phyloP scores from a whole-genome alignment of 202 grass and related monocot species.

The Schoenoplectus triqueter region DNA sequence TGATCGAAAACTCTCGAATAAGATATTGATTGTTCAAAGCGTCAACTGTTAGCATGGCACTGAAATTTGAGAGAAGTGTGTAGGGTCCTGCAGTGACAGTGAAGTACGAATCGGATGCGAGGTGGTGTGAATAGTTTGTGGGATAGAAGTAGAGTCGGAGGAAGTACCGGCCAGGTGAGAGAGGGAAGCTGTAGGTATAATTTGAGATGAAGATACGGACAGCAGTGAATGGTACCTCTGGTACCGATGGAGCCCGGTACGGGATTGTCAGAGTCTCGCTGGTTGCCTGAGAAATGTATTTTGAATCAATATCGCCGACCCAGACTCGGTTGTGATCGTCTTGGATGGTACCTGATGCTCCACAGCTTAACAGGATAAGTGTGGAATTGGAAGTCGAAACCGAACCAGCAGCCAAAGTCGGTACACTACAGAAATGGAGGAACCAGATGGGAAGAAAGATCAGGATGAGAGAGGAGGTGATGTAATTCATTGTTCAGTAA shows the following conservation, averaged over 20 bases:
- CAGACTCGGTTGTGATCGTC: constrained; percentile 49
- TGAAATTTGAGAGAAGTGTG: constrained; percentile 68
- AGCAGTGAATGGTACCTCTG: constrained; percentile 44
- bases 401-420: constrained; percentile 16
- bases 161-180: constrained; percentile 56
- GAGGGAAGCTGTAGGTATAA: constrained; percentile 67
- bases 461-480: not conserved
- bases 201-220: constrained; percentile 54
- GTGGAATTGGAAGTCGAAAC: not conserved
- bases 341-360: constrained; percentile 35
- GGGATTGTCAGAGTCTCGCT: constrained; percentile 19
- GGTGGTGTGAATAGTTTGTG: constrained; percentile 40
- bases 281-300: not conserved
- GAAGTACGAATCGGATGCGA: constrained; percentile 48
- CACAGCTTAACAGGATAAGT: constrained; percentile 56
- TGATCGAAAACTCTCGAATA: constrained; percentile 62
- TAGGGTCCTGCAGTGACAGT: constrained; percentile 41
- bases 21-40: constrained; percentile 45
- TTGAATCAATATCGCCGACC: constrained; percentile 47
- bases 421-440: not conserved
- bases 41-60: constrained; percentile 48
- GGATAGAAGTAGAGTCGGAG: constrained; percentile 87
- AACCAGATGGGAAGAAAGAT: constrained; percentile 7
- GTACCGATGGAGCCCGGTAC: constrained; percentile 46
- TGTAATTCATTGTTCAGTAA: constrained; percentile 31